Base-by-base conservation (phyloP, 371 early-diverging fungal genomes). In the Rhizopus arrhizus region DNA sequence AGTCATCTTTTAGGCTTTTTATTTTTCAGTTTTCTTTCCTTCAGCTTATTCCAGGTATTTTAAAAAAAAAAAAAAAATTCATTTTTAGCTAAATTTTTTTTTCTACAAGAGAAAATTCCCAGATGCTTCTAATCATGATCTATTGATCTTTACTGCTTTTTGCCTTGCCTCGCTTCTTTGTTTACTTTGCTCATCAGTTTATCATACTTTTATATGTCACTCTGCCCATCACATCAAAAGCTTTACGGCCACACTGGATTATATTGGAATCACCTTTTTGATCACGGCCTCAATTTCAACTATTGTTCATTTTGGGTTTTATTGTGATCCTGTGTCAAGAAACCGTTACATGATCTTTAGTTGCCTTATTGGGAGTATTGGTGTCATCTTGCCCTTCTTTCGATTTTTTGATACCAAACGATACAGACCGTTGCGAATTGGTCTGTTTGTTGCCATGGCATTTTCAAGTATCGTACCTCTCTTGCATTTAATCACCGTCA, bases 1-100 rank as follows among this genome's bases (percentile, higher is more conserved):
- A 86, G 87, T 31, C 90, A 89, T 72, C 68, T 90, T 54, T 48
- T 84, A 7, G 90, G 89, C 0, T 78, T 86, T 33, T 41, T 88
- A 22, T 81, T 86, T 47, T 83, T 88, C 60, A 61, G 78, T 3
- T 72, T 66, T 33, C 65, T 89, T 0, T 81, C 81, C 3, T 58
- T 81, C 34, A 78, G 80, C 52, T 72, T 78, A 10, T 81, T 85
- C 56, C 74, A 81, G 22, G 81, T 78, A 74, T 9, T 11, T 36
- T 36, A 71, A 61, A 4, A 28, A 31, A 40, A 40, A 40, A 40
- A 38, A 13, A 32, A 32, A 2, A 15, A 3, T n/a, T 9, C 10
- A 3, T 46, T 6, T 46, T 2, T 46, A 4, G 10, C 10, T 46
- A 22, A 13, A 8, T 49, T 28, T 29, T 32, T 11, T 13, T 49